Percentiles rank a stretch among this genome's conserved stretches.
Conservation (phyloP, 176 grass and related monocot species). For the Triticum monococcum region DNA sequence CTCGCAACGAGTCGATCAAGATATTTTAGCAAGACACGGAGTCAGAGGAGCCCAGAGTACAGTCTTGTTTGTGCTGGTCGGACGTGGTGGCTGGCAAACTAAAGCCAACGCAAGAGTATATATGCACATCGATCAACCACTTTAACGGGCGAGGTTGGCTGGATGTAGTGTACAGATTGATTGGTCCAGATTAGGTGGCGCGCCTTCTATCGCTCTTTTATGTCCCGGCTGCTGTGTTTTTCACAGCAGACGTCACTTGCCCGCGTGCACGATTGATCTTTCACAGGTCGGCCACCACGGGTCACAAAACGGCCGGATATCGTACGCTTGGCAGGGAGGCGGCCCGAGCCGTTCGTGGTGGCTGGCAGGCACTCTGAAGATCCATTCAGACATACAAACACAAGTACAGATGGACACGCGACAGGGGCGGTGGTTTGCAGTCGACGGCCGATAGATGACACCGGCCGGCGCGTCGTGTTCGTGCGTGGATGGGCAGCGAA, state of each 20-base stretch:
- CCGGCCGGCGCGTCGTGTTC: not conserved
- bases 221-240: not conserved
- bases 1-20: not conserved
- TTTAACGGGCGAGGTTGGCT: not conserved
- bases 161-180: not conserved
- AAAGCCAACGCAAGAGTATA: not conserved
- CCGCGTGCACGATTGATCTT: not conserved
- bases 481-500: not conserved
- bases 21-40: not conserved
- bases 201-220: not conserved
- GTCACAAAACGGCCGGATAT: constrained; percentile 1
- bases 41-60: not conserved
- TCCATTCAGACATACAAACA: too few species aligned
- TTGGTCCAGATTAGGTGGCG: constrained; percentile 11
- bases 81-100: not conserved
- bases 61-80: not conserved
- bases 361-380: too few species aligned
- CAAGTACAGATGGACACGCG: not conserved
- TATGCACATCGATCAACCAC: constrained; percentile 3
- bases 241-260: not conserved
- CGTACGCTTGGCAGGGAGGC: constrained; percentile 1
- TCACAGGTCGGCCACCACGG: not conserved
- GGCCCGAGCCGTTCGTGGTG: constrained; percentile 3
- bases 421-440: not conserved
- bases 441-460: not conserved